Evolutionary conservation across 1,139 yeast genomes (phyloP), one percentile per base, ranked within the genome.

Genomic region (Magnusiomyces suaveolens): DNA sequence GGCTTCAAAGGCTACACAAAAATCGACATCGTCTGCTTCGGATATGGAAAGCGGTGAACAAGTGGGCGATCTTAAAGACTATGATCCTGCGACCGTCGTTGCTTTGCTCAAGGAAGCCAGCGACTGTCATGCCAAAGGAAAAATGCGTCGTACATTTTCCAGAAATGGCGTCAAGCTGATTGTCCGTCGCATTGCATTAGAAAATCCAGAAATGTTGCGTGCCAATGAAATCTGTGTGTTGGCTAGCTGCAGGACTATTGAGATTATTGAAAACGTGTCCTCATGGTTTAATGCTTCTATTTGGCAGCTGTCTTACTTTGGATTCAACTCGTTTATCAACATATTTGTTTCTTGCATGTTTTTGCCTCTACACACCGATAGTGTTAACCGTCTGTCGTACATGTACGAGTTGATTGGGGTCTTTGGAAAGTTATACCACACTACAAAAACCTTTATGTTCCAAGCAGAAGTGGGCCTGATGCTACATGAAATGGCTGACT

Each of bases 321-420:
- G 62, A 50, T 53, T 64, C 8, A 60, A 59, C 41, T 59, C 68
- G 1, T 60, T 62, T 43, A 60, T 64, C 21, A 60, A 67, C 1
- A 54, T 67, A 20, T 62, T 64, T 49, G 61, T 66, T 48, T 62
- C 61, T 48, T 60, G 65, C 52, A 46, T 46, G 4, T 46, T 46
- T 18, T 16, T 23, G 24, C 48, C 33, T 6, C 18, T 32, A 6
- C 16, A 18, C 38, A n/a, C 14, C 21, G 48, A 29, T 6, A 32
- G 24, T 21, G 2, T 46, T 16, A 29, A 18, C 38, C 16, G 29
- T 20, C n/a, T 46, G 24, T 10, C 36, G 24, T 29, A 46, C 23
- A 46, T 46, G 38, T 38, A 26, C 39, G 16, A 29, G 2, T 26
- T 46, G 48, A 29, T 46, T 29, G 48, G 29, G 23, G 48, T 46